Conservation (phyloP, 129 eudicot species). For the Flaveria linearis region DNA sequence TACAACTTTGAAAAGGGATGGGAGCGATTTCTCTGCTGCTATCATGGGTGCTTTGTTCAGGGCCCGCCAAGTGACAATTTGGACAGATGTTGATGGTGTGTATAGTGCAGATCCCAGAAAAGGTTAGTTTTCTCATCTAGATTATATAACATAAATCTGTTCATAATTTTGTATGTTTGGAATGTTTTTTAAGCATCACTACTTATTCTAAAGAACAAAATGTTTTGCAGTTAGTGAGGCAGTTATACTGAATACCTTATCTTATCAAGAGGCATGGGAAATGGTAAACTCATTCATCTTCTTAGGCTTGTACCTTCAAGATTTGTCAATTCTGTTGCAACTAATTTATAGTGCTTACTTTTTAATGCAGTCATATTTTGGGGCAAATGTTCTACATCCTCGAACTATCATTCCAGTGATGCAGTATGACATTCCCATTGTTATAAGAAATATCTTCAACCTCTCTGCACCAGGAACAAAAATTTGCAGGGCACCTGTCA, state of each 20-base stretch:
- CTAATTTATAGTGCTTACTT: conserved; percentile 15
- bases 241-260: conserved; percentile 71
- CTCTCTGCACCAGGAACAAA: conserved; percentile 97
- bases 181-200: conserved; percentile 20
- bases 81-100: conserved; percentile 99
- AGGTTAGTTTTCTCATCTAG: conserved; percentile 50
- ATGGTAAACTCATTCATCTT: conserved; percentile 57
- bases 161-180: not conserved
- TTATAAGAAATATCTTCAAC: conserved; percentile 93
- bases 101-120: conserved; percentile 99
- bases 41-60: conserved; percentile 87
- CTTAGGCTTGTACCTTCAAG: conserved; percentile 22
- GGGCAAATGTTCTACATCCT: conserved; percentile 98
- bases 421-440: conserved; percentile 92
- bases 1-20: conserved; percentile 94
- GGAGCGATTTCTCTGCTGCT: conserved; percentile 98
- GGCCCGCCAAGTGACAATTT: conserved; percentile 93
- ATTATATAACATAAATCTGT: not conserved
- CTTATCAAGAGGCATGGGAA: conserved; percentile 99
- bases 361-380: conserved; percentile 90
- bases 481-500: conserved; percentile 58
- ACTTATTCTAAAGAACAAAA: conserved; percentile 25
- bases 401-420: conserved; percentile 98
- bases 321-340: conserved; percentile 22
- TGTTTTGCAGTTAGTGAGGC: conserved; percentile 89